Evolutionary conservation across 1,284 basidiomycete genomes (phyloP), one percentile per base, ranked within the genome.

Genomic region (Marasmius sp.): DNA sequence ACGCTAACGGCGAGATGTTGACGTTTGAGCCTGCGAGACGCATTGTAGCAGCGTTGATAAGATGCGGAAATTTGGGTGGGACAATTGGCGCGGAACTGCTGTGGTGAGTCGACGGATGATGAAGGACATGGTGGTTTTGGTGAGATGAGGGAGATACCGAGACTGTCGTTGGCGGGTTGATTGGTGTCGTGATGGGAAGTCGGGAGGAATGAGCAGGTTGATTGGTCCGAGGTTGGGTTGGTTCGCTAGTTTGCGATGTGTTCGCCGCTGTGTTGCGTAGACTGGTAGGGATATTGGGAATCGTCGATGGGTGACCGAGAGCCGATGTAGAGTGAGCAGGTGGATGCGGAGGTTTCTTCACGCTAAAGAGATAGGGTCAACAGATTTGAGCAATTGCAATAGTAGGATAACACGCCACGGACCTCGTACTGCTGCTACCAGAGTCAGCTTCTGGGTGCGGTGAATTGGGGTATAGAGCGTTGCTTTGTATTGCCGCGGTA

Each of bases 11-110:
- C 1, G 90, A 86, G 57, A 92, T 84, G 64, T 88, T 85, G 12
- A 91, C 86, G 57, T 87, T 81, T 14, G 88, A 83, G 6, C 84
- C 90, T 18, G 93, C 93, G 84, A 89, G 89, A 27, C 94, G 89
- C 73, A 95, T 88, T 0, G 93, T 90, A 0, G 93, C 93, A 0
- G 92, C 93, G 34, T 64, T 64, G 37, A 64, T 52, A 34, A 54
- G 57, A 33, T 64, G 51, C 14, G 62, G 59, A 45, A 61, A 60
- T 12, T 61, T 57, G 16, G 47, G 59, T 18, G 38, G 27, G 43
- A 55, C 48, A 54, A 49, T 22, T 34, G 18, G 39, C 58, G 57
- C 20, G 34, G 49, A 37, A 55, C 16, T 33, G 27, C 22, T 18
- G 51, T 49, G 50, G 36, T 20, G 11, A 37, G n/a, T 43, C n/a